These are phyloP conservation scores for Grifola frondosa DNA, from an alignment of 1,284 basidiomycete genomes.

Conservation along the genomic window DNA sequence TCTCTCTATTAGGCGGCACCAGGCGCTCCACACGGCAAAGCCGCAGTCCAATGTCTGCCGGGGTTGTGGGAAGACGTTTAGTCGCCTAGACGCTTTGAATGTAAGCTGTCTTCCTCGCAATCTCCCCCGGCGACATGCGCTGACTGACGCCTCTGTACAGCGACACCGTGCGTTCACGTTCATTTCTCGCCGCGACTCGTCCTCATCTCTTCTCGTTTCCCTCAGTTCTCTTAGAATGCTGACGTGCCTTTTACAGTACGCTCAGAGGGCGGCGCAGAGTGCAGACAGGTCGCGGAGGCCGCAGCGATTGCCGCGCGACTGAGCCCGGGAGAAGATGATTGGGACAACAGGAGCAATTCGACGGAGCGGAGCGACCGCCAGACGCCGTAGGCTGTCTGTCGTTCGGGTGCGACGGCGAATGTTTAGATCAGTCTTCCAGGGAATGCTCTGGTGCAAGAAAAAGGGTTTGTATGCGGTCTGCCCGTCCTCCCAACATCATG, in stretches of 20 bases:
- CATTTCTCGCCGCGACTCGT: constrained; percentile 3
- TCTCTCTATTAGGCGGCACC: constrained; percentile 62
- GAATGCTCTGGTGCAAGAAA: too few species aligned
- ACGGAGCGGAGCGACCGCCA: constrained; percentile 25
- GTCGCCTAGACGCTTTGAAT: constrained; percentile 89
- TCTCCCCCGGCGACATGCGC: too few species aligned
- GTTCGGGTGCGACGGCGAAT: too few species aligned
- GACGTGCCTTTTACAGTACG: constrained; percentile 63
- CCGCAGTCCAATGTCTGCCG: constrained; percentile 85
- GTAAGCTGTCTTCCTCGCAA: constrained; percentile 55
- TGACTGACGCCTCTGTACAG: constrained; percentile 26
- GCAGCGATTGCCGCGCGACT: constrained; percentile 28
- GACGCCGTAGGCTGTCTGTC: constrained; percentile 11
- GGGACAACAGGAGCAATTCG: constrained; percentile 30
- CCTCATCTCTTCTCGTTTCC: constrained; percentile 3
- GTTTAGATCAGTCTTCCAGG: too few species aligned
- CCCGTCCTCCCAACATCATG: too few species aligned
- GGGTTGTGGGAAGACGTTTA: constrained; percentile 93
- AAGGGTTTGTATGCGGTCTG: too few species aligned
- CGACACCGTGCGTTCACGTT: constrained; percentile 35
- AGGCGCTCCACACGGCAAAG: constrained; percentile 84
- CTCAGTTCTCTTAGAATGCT: too few species aligned
- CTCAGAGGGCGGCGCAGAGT: constrained; percentile 79
- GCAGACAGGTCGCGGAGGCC: constrained; percentile 41
- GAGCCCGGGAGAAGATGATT: constrained; percentile 31